Conservation (phyloP, 2,329 filamentous ascomycete species). For the Dothideomycetes sp. region DNA sequence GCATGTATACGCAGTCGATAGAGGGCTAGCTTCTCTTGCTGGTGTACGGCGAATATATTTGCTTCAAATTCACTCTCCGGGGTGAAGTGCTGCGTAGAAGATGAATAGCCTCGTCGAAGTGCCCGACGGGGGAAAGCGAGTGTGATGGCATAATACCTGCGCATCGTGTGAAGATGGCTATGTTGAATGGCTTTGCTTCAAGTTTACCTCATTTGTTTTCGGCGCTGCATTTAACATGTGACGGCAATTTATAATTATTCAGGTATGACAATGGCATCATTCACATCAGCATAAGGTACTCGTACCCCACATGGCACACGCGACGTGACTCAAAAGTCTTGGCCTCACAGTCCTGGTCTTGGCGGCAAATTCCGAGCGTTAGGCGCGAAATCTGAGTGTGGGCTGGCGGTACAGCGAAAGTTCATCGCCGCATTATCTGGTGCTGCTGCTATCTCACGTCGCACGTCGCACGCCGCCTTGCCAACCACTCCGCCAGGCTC, state of each 20-base stretch:
- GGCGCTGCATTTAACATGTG: no score
- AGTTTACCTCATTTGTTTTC: no score
- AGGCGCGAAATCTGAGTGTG: neutral
- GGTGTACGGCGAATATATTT: neutral
- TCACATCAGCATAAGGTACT: no score
- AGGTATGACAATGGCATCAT: no score
- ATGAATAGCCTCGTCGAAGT: neutral
- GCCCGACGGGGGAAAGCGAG: neutral
- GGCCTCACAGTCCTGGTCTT: no score
- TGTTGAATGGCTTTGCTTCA: no score
- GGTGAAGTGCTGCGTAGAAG: neutral
- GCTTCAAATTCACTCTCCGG: neutral
- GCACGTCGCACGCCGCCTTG: neutral
- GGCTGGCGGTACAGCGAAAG: no score
- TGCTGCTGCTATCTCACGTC: neutral
- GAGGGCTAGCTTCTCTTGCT: neutral
- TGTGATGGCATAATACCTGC: neutral
- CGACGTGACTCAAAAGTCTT: no score
- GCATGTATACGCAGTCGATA: neutral
- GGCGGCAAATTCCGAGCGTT: neutral
- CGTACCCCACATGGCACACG: no score
- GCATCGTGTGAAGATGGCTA: neutral
- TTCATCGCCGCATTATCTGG: slow-evolving; percentile 1
- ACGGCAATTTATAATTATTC: no score
- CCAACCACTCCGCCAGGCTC: slow-evolving; percentile 1